Evolutionary conservation across 768 basidiomycete species (phyloP), one percentile per base, ranked within the genome.

Genomic region (Leccinum incarnatum): DNA sequence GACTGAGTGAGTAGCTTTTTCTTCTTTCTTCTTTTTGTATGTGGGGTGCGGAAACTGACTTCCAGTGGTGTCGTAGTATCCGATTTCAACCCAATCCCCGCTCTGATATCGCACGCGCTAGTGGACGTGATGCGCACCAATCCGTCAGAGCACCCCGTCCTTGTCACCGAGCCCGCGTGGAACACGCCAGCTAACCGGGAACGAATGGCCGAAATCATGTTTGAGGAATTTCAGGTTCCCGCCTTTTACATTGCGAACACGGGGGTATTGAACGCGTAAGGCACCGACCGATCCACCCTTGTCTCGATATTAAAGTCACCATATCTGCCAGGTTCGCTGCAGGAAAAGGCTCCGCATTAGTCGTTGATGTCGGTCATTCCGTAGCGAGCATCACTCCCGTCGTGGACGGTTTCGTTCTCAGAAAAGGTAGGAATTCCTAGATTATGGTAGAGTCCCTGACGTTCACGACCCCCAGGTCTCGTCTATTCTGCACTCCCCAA

Each of bases 161-260:
- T 99, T 45, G 83, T 95, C 8, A 98, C 97, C 0, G 97, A 99
- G 72, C 90, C 95, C 7, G 88, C 95, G 3, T 99, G 97, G 97
- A 98, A 98, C 71, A 92, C 93, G 0, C 79, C 86, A 21, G 86
- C 86, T n/a, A 93, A 97, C 69, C 79, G 96, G 59, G 94, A 98
- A 77, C 83, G 89, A 55, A 91, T 98, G 88, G 91, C 94, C 11
- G 94, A 98, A 76, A 90, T 97, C 50, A 91, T 97, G 87, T 98
- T 98, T 67, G 97, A 99, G 74, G 89, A 96, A 65, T 96, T 97
- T 66, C 79, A 91, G 50, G 89, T 89, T 7, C 96, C 97, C 9
- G 97, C 95, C 2, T 95, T 96, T 76, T 99, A 98, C 71, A 91
- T 96, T 40, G 94, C 95, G 15, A 97, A 98, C 69, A 91, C 91